Base-by-base conservation (phyloP, 108 stramenopile genomes). In the Schizochytrium sp. region DNA sequence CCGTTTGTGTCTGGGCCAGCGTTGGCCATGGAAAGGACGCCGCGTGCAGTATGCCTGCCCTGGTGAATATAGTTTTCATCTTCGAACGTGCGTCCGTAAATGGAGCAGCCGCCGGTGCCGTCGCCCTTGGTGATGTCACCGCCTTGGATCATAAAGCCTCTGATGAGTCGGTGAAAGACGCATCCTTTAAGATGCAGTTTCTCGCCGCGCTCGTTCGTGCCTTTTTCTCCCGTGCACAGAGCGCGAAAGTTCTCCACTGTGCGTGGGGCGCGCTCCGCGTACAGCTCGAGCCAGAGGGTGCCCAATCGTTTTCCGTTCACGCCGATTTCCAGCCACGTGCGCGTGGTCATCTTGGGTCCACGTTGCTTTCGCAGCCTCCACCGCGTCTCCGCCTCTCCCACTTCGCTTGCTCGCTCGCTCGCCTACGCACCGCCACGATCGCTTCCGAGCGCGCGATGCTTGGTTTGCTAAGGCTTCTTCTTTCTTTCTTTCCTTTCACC, bases 151-250 rank as follows among this genome's bases (percentile, higher is more conserved):
- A 96, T 96, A 92, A 99, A 99, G 72, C 94, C 93, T 25, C 97
- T 96, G 89, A 98, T 98, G 71, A 99, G 95, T 16, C 99, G 93
- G 94, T 99, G 99, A 93, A 99, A 98, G 41, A 91, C 44, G 44
- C 93, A 95, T 23, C 97, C 98, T 92, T 98, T 97, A 90, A 96
- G 98, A 93, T 94, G 93, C 51, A 96, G 90, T 21, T 88, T 90
- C 91, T 94, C 93, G 43, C 94, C 95, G 43, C 94, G 91, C 29
- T 57, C 94, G 14, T 97, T 97, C 43, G 92, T 89, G 5, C 98
- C 96, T 89, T 94, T 95, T 91, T 97, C 97, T 10, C 94, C 95
- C 18, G 96, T 95, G 88, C 96, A 96, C 72, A 95, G 90, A 19
- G 92, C 88, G 58, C 94, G 92, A 91, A 96, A 96, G 93, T 95